Evolutionary conservation across 2,329 filamentous ascomycete genomes (phyloP), one percentile per base, ranked within the genome.

Genomic region (Hypoxylon sp.): DNA sequence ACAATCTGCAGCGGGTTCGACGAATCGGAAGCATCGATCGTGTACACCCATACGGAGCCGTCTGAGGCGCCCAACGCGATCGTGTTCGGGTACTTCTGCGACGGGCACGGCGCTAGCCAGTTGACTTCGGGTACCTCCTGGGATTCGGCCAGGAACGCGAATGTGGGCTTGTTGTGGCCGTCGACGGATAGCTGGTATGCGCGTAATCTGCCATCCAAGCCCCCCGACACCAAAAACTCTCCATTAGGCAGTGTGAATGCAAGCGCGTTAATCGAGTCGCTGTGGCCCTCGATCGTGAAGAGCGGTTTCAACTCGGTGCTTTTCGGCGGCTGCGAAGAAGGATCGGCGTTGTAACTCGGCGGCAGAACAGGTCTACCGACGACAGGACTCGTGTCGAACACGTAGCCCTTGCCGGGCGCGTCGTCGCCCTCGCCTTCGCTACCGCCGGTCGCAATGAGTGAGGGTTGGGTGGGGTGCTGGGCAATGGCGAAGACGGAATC

Each of bases 401-500:
- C 87, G 82, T 95, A 98, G 60, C 93, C 95, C 20, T 91, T 90
- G 66, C 97, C 96, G 0, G 87, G 88, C 0, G 86, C 86, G 61
- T 89, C 85, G 72, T 89, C 88, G 40, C 80, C 81, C 13, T 86
- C 82, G 50, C 87, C 88, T 63, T 90, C 89, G 61, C 87, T 88
- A 71, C 95, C 96, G 68, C 96, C 96, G 0, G 96, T 97, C 2
- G 95, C 92, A 67, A 98, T 85, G 67, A 98, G 90, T 20, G 90
- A 86, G 5, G 91, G 89, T 77, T 92, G 86, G 6, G 90, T 84
- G 3, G 96, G 96, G 79, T 99, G 96, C 79, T 97, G 94, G 17
- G 95, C 94, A 79, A 99, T 96, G 81, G 93, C 90, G 84, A 98
- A 99, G 77, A 99, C 92, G 68, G 92, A 95, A 86, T 98, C 94